phyloP scores from a whole-genome alignment of 2,329 filamentous ascomycete genomes.

The Monosporascus sp. region DNA sequence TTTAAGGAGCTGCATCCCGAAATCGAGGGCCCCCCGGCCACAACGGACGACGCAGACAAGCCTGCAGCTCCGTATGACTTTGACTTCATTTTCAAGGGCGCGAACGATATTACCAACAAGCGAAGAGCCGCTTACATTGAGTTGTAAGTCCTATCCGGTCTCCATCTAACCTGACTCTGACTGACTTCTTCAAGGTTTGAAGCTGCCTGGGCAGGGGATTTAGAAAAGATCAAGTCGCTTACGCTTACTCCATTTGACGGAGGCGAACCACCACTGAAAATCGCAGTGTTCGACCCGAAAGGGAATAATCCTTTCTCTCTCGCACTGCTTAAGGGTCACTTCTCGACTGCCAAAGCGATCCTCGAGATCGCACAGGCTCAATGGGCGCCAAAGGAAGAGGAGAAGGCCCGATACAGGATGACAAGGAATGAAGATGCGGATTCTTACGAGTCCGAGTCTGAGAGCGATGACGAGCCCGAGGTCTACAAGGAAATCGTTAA shows the following conservation, averaged over 20 bases:
- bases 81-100: slow-evolving; percentile 45
- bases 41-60: slow-evolving; percentile 5
- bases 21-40: slow-evolving; percentile 22
- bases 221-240: slow-evolving; percentile 58
- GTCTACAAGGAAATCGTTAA: slow-evolving; percentile 53
- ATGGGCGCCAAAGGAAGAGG: slow-evolving; percentile 52
- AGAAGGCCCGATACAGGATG: slow-evolving; percentile 45
- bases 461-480: slow-evolving; percentile 32
- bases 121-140: slow-evolving; percentile 55
- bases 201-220: slow-evolving; percentile 66
- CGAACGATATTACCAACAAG: slow-evolving; percentile 49
- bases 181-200: slow-evolving; percentile 51
- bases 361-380: slow-evolving; percentile 67
- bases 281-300: slow-evolving; percentile 50
- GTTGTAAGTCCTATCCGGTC: slow-evolving; percentile 42
- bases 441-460: slow-evolving; percentile 31
- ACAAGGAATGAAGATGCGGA: slow-evolving; percentile 27
- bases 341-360: slow-evolving; percentile 57
- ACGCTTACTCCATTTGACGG: slow-evolving; percentile 56
- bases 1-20: slow-evolving; percentile 61
- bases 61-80: slow-evolving; percentile 38
- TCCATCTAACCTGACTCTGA: neutral
- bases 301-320: slow-evolving; percentile 59
- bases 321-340: slow-evolving; percentile 61
- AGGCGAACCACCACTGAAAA: slow-evolving; percentile 54